Conservation (phyloP, 2,329 filamentous ascomycete genomes). For the Sclerotinia trifoliorum region DNA sequence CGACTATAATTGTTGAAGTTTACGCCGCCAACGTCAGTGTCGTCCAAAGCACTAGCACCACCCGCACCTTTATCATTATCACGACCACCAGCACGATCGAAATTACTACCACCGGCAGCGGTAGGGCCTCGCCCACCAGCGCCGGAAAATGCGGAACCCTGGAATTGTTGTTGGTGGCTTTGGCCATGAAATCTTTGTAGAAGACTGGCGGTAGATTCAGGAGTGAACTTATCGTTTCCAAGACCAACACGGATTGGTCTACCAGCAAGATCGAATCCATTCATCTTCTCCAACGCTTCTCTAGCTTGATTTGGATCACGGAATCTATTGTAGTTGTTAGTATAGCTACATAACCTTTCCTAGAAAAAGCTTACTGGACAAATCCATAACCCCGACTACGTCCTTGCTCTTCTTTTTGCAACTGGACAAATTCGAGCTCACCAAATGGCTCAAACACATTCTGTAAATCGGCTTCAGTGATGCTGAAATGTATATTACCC, state of each 20-base stretch:
- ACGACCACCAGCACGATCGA: slow-evolving; percentile 85
- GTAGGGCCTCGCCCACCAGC: slow-evolving; percentile 83
- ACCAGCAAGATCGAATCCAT: slow-evolving; percentile 96
- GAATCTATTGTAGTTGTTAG: slow-evolving; percentile 62
- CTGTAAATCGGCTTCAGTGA: slow-evolving; percentile 92
- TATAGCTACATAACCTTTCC: not conserved
- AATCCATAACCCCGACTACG: slow-evolving; percentile 96
- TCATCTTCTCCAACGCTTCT: slow-evolving; percentile 97
- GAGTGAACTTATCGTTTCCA: slow-evolving; percentile 99
- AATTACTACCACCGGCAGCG: slow-evolving; percentile 70
- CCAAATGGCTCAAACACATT: slow-evolving; percentile 98
- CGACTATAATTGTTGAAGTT: slow-evolving; percentile 99
- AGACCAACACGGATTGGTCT: slow-evolving; percentile 97
- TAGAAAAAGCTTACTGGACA: slow-evolving; percentile 74
- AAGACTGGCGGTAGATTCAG: slow-evolving; percentile 90
- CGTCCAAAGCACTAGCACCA: slow-evolving; percentile 91
- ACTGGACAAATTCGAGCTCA: slow-evolving; percentile 93
- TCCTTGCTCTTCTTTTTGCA: slow-evolving; percentile 92
- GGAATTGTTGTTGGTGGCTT: slow-evolving; percentile 67
- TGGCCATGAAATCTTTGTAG: slow-evolving; percentile 88
- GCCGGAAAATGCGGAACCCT: slow-evolving; percentile 89
- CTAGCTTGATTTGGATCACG: slow-evolving; percentile 86
- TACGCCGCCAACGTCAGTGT: slow-evolving; percentile 95
- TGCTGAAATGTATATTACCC: slow-evolving; percentile 99
- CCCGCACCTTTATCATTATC: slow-evolving; percentile 85